These are phyloP conservation scores for Rubia tinctorum DNA, from an alignment of 305 asterid genomes.

Conservation along the genomic window DNA sequence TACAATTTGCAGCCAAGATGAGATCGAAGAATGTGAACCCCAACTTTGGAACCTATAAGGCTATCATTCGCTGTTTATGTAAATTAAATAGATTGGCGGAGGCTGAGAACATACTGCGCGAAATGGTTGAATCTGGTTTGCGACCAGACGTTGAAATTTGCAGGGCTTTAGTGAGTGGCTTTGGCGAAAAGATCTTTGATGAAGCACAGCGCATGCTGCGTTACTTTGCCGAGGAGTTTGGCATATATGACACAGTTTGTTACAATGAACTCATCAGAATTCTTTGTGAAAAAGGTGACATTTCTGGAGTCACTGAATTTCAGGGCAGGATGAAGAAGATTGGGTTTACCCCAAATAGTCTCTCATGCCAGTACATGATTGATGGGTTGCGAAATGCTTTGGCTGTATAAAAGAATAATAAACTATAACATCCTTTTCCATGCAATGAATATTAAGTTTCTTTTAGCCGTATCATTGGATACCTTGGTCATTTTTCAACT, in stretches of 20 bases:
- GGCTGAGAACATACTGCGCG: slow-evolving; percentile 57
- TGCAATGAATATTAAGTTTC: not conserved
- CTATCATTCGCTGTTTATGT: slow-evolving; percentile 58
- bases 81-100: slow-evolving; percentile 49
- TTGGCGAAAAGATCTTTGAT: slow-evolving; percentile 39
- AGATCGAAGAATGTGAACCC: slow-evolving; percentile 45
- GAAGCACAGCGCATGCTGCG: slow-evolving; percentile 47
- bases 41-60: slow-evolving; percentile 42
- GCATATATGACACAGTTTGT: slow-evolving; percentile 50
- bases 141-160: slow-evolving; percentile 51
- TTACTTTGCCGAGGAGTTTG: slow-evolving; percentile 49
- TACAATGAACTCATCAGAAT: slow-evolving; percentile 48
- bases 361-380: slow-evolving; percentile 62
- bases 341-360: slow-evolving; percentile 59
- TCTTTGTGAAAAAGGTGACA: slow-evolving; percentile 47
- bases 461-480: not conserved
- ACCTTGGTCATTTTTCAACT: not conserved
- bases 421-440: slow-evolving; percentile 14
- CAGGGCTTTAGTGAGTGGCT: slow-evolving; percentile 56
- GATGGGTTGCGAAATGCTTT: slow-evolving; percentile 56
- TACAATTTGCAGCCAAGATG: slow-evolving; percentile 53
- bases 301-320: slow-evolving; percentile 41
- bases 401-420: slow-evolving; percentile 22
- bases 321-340: slow-evolving; percentile 71
- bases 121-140: slow-evolving; percentile 59